Evolutionary conservation across 495 filamentous ascomycete species (phyloP).

Genomic region (Mycothermus thermophilus): DNA sequence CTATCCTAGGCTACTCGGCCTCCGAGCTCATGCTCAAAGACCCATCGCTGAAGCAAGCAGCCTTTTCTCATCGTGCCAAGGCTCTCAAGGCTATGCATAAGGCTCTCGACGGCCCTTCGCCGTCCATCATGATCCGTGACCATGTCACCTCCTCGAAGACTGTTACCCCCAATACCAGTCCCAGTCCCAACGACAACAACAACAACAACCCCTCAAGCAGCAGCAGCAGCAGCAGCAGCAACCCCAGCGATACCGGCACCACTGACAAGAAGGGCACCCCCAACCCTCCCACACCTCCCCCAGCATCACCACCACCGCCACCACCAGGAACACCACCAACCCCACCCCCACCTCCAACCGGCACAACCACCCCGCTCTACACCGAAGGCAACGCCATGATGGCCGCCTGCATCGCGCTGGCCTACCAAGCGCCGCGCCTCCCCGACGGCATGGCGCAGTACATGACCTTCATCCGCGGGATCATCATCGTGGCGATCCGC

Average conservation of each 20-base stretch:
- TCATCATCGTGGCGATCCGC: constrained; percentile 38
- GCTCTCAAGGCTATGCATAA: constrained; percentile 42
- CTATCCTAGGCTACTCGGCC: constrained; percentile 44
- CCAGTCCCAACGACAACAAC: too few species aligned
- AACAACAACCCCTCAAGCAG: too few species aligned
- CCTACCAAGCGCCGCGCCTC: constrained; percentile 46
- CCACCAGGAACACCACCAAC: neutral
- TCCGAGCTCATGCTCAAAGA: constrained; percentile 35
- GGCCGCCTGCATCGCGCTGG: constrained; percentile 45
- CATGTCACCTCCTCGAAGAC: too few species aligned
- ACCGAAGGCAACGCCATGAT: constrained; percentile 38
- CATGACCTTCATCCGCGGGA: constrained; percentile 48
- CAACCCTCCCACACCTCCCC: too few species aligned
- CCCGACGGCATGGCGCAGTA: constrained; percentile 48
- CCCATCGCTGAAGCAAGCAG: constrained; percentile 19
- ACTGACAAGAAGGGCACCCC: too few species aligned
- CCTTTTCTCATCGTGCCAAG: constrained; percentile 41
- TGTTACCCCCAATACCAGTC: too few species aligned
- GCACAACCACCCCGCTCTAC: constrained; percentile 24
- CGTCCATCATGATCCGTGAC: neutral
- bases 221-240: too few species aligned
- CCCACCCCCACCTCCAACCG: constrained; percentile 12
- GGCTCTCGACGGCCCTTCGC: constrained; percentile 21
- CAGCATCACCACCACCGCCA: neutral
- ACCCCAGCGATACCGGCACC: too few species aligned